Conservation (phyloP, 371 early-diverging fungal genomes). For the Phascolomyces articulosus region DNA sequence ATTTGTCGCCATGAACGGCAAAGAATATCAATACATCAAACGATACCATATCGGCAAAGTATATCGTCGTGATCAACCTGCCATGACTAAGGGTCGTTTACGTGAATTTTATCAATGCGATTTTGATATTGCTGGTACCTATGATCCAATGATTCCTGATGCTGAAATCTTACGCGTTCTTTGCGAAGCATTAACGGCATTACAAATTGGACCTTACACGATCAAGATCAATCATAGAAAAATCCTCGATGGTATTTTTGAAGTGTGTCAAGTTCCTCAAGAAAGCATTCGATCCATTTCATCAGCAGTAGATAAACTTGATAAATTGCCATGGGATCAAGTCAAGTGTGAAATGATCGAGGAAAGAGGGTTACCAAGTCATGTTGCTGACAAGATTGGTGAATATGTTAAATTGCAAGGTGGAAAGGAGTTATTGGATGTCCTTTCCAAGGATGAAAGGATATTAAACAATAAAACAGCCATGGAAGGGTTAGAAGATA, state of each 20-base stretch:
- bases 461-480: slow-evolving; percentile 75
- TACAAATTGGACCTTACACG: slow-evolving; percentile 84
- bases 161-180: slow-evolving; percentile 92
- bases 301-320: slow-evolving; percentile 98
- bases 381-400: slow-evolving; percentile 89
- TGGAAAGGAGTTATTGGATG: slow-evolving; percentile 77
- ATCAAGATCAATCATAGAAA: slow-evolving; percentile 97
- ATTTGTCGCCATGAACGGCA: slow-evolving; percentile 93
- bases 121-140: slow-evolving; percentile 98
- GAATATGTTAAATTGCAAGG: slow-evolving; percentile 87
- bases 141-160: slow-evolving; percentile 97
- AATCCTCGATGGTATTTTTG: slow-evolving; percentile 96
- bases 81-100: slow-evolving; percentile 98
- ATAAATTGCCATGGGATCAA: slow-evolving; percentile 95
- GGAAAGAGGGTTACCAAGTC: slow-evolving; percentile 84
- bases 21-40: slow-evolving; percentile 86
- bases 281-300: slow-evolving; percentile 90
- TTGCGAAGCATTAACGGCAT: slow-evolving; percentile 76
- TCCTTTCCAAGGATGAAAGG: slow-evolving; percentile 62
- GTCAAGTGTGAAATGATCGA: slow-evolving; percentile 95
- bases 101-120: slow-evolving; percentile 99
- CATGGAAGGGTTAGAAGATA: slow-evolving; percentile 86
- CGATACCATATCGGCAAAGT: slow-evolving; percentile 99
- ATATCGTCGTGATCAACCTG: slow-evolving; percentile 99
- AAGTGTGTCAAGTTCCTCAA: slow-evolving; percentile 92